Conservation (phyloP, 306 rosid genomes). For the Prosopis cineraria region DNA sequence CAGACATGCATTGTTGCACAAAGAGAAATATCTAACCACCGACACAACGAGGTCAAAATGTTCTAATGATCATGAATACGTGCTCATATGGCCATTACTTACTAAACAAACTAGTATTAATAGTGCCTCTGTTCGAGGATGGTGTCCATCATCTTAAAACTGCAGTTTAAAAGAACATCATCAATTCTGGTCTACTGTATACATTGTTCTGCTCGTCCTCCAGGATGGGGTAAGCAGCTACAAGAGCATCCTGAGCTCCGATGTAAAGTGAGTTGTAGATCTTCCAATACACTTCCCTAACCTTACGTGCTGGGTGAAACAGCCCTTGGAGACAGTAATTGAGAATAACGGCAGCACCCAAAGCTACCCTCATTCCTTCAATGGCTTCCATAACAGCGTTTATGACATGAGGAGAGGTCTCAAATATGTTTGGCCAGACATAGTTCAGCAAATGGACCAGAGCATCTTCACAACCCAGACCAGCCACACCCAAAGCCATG, state of each 20-base stretch:
- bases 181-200: constrained; percentile 64
- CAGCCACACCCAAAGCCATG: constrained; percentile 98
- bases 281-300: constrained; percentile 84
- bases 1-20: not conserved
- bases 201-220: constrained; percentile 67
- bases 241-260: constrained; percentile 81
- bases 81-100: not conserved
- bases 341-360: constrained; percentile 85
- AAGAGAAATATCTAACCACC: not conserved
- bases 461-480: constrained; percentile 95
- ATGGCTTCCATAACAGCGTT: constrained; percentile 98
- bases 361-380: constrained; percentile 96
- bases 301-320: constrained; percentile 80
- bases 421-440: constrained; percentile 96
- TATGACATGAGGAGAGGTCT: constrained; percentile 94
- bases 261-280: constrained; percentile 72
- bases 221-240: constrained; percentile 65
- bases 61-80: not conserved
- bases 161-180: constrained; percentile 52
- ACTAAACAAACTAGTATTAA: not conserved
- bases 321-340: constrained; percentile 83
- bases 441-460: constrained; percentile 80
- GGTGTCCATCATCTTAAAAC: not conserved
- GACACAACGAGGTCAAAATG: not conserved
- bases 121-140: not conserved